Evolutionary conservation across 495 filamentous ascomycete genomes (phyloP).

Genomic region (Daldinia grandis): DNA sequence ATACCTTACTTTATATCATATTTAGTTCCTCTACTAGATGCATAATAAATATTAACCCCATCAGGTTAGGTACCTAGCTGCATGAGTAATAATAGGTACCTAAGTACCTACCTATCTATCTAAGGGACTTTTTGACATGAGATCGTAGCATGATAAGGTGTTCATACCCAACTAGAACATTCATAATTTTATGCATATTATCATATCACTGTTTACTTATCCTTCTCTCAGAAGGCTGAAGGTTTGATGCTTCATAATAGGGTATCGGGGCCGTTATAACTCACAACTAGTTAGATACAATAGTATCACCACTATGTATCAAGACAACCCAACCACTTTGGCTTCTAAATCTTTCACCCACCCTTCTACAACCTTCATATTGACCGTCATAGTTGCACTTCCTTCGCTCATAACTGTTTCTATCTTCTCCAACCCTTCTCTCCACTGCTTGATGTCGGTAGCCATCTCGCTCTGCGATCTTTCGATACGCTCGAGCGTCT

Average conservation of each 20-base stretch:
- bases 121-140: background rate
- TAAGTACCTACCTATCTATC: too few species aligned
- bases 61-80: too few species aligned
- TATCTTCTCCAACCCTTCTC: slow-evolving; percentile 78
- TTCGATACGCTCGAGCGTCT: slow-evolving; percentile 78
- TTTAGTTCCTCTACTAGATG: background rate
- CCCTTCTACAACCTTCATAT: slow-evolving; percentile 80
- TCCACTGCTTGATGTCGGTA: slow-evolving; percentile 85
- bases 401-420: slow-evolving; percentile 75
- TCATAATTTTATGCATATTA: background rate
- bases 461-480: slow-evolving; percentile 83
- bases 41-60: background rate
- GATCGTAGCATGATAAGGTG: background rate
- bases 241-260: slow-evolving; percentile 5
- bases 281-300: slow-evolving; percentile 2
- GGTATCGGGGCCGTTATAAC: slow-evolving; percentile 28
- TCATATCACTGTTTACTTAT: background rate
- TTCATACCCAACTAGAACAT: background rate
- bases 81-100: background rate
- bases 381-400: slow-evolving; percentile 73
- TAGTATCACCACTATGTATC: slow-evolving; percentile 30
- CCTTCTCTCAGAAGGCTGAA: background rate
- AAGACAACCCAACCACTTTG: slow-evolving; percentile 67
- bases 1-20: background rate
- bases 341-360: slow-evolving; percentile 91